Evolutionary conservation across 805 yeast species (phyloP).

Genomic region (Yarrowia deformans): DNA sequence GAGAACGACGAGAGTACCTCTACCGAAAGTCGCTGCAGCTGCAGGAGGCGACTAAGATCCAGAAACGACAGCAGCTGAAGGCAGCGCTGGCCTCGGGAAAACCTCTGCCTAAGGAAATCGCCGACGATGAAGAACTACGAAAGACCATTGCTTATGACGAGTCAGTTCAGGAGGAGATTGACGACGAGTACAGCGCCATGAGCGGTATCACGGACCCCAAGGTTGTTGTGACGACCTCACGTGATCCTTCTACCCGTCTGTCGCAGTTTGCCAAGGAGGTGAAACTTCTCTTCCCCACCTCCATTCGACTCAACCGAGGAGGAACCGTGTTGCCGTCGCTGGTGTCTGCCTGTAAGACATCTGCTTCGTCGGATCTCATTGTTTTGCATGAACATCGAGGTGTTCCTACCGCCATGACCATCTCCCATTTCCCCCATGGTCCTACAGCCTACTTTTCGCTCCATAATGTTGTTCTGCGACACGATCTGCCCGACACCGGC

Average conservation of each 20-base stretch:
- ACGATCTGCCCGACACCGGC: slow-evolving; percentile 85
- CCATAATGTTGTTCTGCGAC: slow-evolving; percentile 93
- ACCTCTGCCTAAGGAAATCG: slow-evolving; percentile 85
- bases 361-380: slow-evolving; percentile 83
- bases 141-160: slow-evolving; percentile 88
- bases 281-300: slow-evolving; percentile 85
- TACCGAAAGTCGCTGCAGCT: slow-evolving; percentile 87
- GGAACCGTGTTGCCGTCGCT: slow-evolving; percentile 83
- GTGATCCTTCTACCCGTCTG: slow-evolving; percentile 86
- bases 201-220: slow-evolving; percentile 92
- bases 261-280: slow-evolving; percentile 94
- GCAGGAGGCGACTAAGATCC: slow-evolving; percentile 85
- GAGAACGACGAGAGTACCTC: slow-evolving; percentile 93
- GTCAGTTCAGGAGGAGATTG: slow-evolving; percentile 68
- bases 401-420: slow-evolving; percentile 91
- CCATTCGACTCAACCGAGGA: slow-evolving; percentile 92
- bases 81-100: slow-evolving; percentile 92
- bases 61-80: slow-evolving; percentile 83
- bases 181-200: slow-evolving; percentile 88
- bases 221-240: slow-evolving; percentile 88
- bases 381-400: slow-evolving; percentile 97
- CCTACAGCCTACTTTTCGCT: slow-evolving; percentile 94
- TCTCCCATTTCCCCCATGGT: slow-evolving; percentile 97
- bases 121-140: slow-evolving; percentile 84
- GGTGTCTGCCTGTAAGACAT: slow-evolving; percentile 80